Percentiles rank a stretch among this genome's conserved stretches.
Evolutionary conservation across 305 asterid genomes (phyloP).

Genomic region (Ajuga reptans): DNA sequence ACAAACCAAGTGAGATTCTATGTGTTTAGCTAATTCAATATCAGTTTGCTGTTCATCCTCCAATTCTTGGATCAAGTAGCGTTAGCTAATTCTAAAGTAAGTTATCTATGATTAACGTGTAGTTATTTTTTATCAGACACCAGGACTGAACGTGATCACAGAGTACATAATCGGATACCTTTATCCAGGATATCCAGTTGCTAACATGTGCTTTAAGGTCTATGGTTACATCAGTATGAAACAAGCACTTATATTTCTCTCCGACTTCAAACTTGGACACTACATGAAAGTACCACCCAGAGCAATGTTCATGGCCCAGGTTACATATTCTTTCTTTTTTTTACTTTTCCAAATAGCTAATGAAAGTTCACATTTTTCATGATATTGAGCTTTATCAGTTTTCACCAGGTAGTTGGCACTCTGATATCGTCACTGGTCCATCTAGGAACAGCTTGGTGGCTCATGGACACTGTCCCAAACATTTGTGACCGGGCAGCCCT

Average conservation of each 20-base stretch:
- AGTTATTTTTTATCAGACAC: constrained; percentile 43
- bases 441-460: constrained; percentile 97
- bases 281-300: constrained; percentile 94
- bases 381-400: neutral
- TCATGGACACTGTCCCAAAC: constrained; percentile 69
- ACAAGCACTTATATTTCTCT: constrained; percentile 78
- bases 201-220: constrained; percentile 96
- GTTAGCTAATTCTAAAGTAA: neutral
- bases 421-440: constrained; percentile 66
- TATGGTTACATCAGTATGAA: constrained; percentile 90
- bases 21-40: neutral
- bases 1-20: constrained; percentile 63
- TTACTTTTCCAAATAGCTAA: neutral
- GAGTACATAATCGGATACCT: constrained; percentile 90
- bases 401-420: constrained; percentile 67
- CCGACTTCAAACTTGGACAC: constrained; percentile 92
- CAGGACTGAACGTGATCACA: constrained; percentile 83
- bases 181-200: constrained; percentile 95
- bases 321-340: constrained; percentile 16
- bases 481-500: constrained; percentile 69
- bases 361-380: neutral
- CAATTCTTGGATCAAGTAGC: neutral
- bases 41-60: neutral
- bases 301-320: constrained; percentile 98
- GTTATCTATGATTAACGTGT: neutral